Percentiles rank a stretch among this genome's conserved stretches.
phyloP scores from a whole-genome alignment of 2,329 filamentous ascomycete species.

The Sphaerulina populicola region DNA sequence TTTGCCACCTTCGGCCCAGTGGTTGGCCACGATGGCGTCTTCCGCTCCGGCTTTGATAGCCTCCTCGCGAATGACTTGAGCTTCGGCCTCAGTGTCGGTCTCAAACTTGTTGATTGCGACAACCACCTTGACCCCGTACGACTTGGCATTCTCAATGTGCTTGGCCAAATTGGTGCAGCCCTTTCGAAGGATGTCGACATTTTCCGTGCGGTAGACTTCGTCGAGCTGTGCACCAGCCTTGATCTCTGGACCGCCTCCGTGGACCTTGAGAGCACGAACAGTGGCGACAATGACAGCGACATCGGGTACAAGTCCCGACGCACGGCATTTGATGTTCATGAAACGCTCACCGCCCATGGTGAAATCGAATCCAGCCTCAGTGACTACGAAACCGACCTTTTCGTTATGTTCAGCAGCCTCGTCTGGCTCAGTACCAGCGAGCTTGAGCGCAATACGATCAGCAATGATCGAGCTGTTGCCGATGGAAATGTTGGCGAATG shows the following conservation, averaged over 20 bases:
- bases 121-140: conserved; percentile 85
- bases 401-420: conserved; percentile 61
- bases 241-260: conserved; percentile 92
- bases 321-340: conserved; percentile 99
- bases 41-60: conserved; percentile 85
- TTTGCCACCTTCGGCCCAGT: conserved; percentile 92
- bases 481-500: conserved; percentile 97
- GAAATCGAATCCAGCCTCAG: conserved; percentile 97
- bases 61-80: conserved; percentile 81
- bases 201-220: conserved; percentile 85
- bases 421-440: conserved; percentile 85
- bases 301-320: conserved; percentile 84
- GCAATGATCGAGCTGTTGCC: conserved; percentile 92
- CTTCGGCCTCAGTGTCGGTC: conserved; percentile 87
- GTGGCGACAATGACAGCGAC: conserved; percentile 93
- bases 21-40: conserved; percentile 86
- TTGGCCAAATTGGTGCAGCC: conserved; percentile 93
- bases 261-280: conserved; percentile 90
- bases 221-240: conserved; percentile 75
- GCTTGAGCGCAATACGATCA: conserved; percentile 90
- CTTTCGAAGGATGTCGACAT: conserved; percentile 78
- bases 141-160: conserved; percentile 83
- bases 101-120: conserved; percentile 96
- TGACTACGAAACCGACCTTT: conserved; percentile 88
- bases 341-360: conserved; percentile 99